Percentiles rank a stretch among this genome's conserved stretches.
Evolutionary conservation across 192 early-diverging fungal species (phyloP).

Genomic region (Radiomyces spectabilis): DNA sequence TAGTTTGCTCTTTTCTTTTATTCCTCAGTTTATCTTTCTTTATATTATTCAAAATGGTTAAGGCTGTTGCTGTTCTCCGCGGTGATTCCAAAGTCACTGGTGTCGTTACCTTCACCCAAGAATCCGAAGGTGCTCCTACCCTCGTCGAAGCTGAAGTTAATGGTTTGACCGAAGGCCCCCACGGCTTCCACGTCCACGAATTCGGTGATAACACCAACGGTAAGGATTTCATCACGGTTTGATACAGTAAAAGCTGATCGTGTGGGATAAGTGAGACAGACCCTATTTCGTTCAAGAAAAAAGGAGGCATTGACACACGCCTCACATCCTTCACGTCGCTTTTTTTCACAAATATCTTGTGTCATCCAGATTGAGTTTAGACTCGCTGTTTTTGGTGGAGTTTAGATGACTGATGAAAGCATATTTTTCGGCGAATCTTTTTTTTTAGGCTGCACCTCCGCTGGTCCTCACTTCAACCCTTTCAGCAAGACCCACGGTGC

Average conservation of each 20-base stretch:
- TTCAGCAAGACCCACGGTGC: conserved; percentile 70
- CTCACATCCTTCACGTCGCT: too few relatives aligned
- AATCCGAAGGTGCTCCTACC: conserved; percentile 43
- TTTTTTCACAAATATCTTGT: too few relatives aligned
- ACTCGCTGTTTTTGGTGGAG: not conserved
- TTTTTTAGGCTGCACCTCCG: conserved; percentile 65
- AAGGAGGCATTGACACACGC: too few relatives aligned
- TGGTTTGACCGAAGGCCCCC: conserved; percentile 62
- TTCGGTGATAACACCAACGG: conserved; percentile 76
- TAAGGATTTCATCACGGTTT: conserved; percentile 4
- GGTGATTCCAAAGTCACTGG: conserved; percentile 61
- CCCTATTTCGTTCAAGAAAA: too few relatives aligned
- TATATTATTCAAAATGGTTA: conserved; percentile 57
- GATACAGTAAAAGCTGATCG: too few relatives aligned
- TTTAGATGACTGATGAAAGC: not conserved
- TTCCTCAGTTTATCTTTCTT: conserved; percentile 12
- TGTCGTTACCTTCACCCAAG: conserved; percentile 66
- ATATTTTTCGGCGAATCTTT: not conserved
- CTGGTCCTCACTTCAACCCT: conserved; percentile 87
- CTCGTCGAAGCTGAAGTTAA: conserved; percentile 47
- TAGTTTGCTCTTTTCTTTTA: conserved; percentile 1
- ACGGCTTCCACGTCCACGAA: conserved; percentile 91
- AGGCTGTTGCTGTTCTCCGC: conserved; percentile 78
- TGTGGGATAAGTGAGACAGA: too few relatives aligned
- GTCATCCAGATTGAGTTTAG: not conserved